Evolutionary conservation across 2,329 filamentous ascomycete species (phyloP), one percentile per base, ranked within the genome.

Genomic region (Colletotrichum camelliae): DNA sequence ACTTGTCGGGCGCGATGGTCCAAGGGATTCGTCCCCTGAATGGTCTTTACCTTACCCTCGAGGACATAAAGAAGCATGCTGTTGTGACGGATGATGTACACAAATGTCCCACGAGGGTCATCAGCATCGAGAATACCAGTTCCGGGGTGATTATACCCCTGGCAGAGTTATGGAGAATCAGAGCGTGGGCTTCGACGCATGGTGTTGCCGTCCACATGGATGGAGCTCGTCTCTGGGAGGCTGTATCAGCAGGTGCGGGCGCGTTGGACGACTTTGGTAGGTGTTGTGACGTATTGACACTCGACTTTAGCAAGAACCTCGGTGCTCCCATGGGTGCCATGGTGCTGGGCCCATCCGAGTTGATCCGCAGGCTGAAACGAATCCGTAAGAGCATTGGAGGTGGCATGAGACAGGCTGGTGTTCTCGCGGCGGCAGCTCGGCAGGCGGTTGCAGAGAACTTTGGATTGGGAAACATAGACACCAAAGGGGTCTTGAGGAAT

Each of bases 391-490:
- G 91, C 31, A 92, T 97, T 78, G 95, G 95, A 24, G 95, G 95
- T 55, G 95, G 94, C 0, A 87, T 95, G 72, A 88, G 95, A 31
- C 95, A 97, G 84, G 88, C 94, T 0, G 95, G 95, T 70, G 91
- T 97, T 2, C 87, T 97, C 16, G 92, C 94, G 7, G 93, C 94
- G 1, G 92, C 95, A 0, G 95, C 95, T 1, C 87, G 94, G 27
- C 93, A 96, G 5, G 94, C 94, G 1, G 90, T 97, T 10, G 93
- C 96, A 77, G 94, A 96, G 82, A 96, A 94, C 0, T 98, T 97
- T 77, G 91, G 92, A 2, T 48, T 67, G 2, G 91, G 92, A 18
- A 7, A 2, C 1, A 31, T 27, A 15, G 73, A 75, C 6, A 57
- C 24, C 2, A 71, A 43, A 18, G 18, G 57, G 1, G 89, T 88